These are phyloP conservation scores for Viola odorata DNA, from an alignment of 345 rosid genomes.

Conservation along the genomic window DNA sequence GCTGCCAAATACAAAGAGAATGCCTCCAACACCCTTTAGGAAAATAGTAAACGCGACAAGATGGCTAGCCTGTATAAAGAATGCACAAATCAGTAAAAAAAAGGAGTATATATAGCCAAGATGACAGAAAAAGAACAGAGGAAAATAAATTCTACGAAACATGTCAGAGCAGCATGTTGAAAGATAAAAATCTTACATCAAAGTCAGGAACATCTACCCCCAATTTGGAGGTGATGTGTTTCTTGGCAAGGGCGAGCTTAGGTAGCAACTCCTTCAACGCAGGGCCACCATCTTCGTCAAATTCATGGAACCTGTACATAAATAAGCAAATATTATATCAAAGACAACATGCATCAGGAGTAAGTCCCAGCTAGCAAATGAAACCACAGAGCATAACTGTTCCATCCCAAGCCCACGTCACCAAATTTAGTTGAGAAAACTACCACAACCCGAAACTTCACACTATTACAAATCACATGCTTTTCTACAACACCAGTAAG, in stretches of 20 bases:
- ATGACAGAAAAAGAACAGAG: background rate
- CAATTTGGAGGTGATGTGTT: constrained; percentile 47
- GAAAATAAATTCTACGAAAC: background rate
- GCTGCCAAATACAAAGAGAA: constrained; percentile 72
- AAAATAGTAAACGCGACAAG: constrained; percentile 27
- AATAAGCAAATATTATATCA: background rate
- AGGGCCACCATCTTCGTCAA: constrained; percentile 80
- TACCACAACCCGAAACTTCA: too few species aligned
- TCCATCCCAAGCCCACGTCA: too few species aligned
- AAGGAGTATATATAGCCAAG: background rate
- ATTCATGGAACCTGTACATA: constrained; percentile 56
- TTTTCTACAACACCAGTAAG: too few species aligned
- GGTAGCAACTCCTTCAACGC: constrained; percentile 72
- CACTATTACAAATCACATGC: too few species aligned
- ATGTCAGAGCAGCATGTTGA: background rate
- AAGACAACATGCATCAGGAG: too few species aligned
- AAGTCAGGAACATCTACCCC: constrained; percentile 49
- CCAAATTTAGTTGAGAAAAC: too few species aligned
- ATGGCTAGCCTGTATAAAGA: constrained; percentile 44
- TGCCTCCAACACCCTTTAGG: constrained; percentile 70
- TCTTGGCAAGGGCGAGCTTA: constrained; percentile 48
- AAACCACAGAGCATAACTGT: too few species aligned
- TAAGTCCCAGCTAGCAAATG: too few species aligned
- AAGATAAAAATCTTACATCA: constrained; percentile 41
- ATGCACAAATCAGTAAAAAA: constrained; percentile 3